Evolutionary conservation across 1,139 yeast genomes (phyloP).

Genomic region (Geotrichum phurueaensis): DNA sequence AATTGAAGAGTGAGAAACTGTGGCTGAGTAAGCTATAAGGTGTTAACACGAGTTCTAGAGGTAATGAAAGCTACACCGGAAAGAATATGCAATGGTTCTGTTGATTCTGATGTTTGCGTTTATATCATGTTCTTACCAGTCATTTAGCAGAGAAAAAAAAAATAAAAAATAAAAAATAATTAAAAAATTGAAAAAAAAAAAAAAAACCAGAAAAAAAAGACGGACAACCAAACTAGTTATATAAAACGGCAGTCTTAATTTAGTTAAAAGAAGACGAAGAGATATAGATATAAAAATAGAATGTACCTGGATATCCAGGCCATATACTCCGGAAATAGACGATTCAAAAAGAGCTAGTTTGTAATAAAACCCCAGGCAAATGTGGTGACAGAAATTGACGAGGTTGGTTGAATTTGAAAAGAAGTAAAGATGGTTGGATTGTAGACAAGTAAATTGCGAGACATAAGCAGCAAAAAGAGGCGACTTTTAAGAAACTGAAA

Average conservation of each 20-base stretch:
- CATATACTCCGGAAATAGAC: neutral
- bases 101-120: neutral
- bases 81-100: neutral
- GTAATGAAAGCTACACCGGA: neutral
- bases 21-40: neutral
- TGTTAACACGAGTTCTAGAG: neutral
- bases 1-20: neutral
- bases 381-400: neutral
- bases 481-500: neutral
- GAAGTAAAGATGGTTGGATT: neutral
- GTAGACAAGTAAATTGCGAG: neutral
- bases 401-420: neutral
- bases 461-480: neutral
- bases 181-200: neutral
- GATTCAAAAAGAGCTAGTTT: neutral
- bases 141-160: neutral
- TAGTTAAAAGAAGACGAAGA: neutral
- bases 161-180: neutral
- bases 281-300: neutral
- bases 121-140: neutral
- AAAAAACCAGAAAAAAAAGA: neutral
- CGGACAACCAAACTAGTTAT: neutral
- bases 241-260: neutral
- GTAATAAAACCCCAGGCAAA: neutral
- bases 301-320: neutral